phyloP scores from a whole-genome alignment of 345 rosid genomes.

The Citrus sinensis region DVS_A1.0 CM039167.1:2087501-2088000 shows the following conservation, averaged over 20 bases:
- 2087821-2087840: constrained; percentile 33
- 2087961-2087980: constrained; percentile 92
- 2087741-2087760: not conserved
- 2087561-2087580: not conserved
- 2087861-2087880: constrained; percentile 56
- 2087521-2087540: not conserved
- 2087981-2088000: constrained; percentile 72
- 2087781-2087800: constrained; percentile 80
- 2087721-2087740: not conserved
- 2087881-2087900: constrained; percentile 75
- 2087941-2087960: constrained; percentile 46
- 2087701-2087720: not conserved
- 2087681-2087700: not conserved
- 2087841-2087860: constrained; percentile 55
- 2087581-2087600: not conserved
- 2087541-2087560: not conserved
- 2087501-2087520: not conserved
- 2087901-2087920: constrained; percentile 56
- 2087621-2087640: not conserved
- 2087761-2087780: not conserved
- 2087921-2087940: constrained; percentile 60
- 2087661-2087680: not conserved
- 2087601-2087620: not conserved
- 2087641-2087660: not conserved
- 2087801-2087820: constrained; percentile 39